These are phyloP conservation scores for Pelargonium citronellum DNA, from an alignment of 441 rosid genomes.

Conservation along the genomic window DNA sequence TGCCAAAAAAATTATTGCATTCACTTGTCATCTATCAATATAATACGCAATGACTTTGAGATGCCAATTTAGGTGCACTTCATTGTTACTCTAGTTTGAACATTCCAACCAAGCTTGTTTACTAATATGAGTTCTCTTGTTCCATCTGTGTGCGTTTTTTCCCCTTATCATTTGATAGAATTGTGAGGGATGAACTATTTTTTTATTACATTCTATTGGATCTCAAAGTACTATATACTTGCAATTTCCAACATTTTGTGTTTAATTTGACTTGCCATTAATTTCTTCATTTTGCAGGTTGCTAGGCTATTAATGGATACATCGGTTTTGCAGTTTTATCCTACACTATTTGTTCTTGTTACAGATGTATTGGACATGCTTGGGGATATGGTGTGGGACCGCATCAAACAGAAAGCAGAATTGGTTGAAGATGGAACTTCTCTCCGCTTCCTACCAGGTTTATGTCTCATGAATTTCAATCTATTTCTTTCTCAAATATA, in stretches of 20 bases:
- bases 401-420: constrained; percentile 78
- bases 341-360: constrained; percentile 79
- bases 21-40: background rate
- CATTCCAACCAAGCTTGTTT: background rate
- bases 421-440: constrained; percentile 53
- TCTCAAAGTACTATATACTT: constrained; percentile 8
- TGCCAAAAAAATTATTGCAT: background rate
- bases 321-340: constrained; percentile 80
- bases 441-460: constrained; percentile 53
- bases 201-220: constrained; percentile 8
- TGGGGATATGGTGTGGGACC: constrained; percentile 88
- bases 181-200: background rate
- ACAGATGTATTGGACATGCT: constrained; percentile 79
- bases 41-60: background rate
- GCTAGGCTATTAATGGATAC: constrained; percentile 90
- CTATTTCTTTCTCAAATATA: constrained; percentile 6
- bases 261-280: constrained; percentile 11
- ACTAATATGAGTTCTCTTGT: background rate
- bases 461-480: constrained; percentile 12
- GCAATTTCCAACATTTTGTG: constrained; percentile 14
- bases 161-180: background rate
- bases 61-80: background rate
- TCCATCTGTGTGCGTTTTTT: background rate
- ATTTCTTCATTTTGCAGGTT: constrained; percentile 50
- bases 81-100: background rate